Evolutionary conservation across 768 basidiomycete genomes (phyloP), one percentile per base, ranked within the genome.

Genomic region (Rhodotorula taiwanensis): DNA sequence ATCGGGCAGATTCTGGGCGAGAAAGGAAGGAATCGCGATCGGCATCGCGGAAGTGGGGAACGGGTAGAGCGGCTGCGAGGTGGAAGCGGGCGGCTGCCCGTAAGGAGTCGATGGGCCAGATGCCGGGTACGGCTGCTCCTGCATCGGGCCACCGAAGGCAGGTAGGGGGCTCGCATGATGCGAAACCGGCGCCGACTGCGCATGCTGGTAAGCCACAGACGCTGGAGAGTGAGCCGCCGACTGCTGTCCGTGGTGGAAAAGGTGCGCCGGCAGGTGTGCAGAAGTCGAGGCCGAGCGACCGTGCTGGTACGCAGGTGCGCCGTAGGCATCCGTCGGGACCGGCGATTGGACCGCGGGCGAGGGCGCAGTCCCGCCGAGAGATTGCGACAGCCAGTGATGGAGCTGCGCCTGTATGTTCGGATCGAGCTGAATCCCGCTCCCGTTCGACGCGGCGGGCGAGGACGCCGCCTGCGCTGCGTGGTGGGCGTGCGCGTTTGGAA

Each of bases 151-250:
- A 10, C 18, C 5, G 27, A 42, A 43, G 2, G 16, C 6, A 18
- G 52, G 52, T 28, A 53, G 41, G 25, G 52, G 52, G 20, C 51
- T 52, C 5, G 51, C 34, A 3, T 52, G 51, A 5, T 52, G 51
- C 27, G 52, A 53, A n/a, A 11, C n/a, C 44, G 20, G 44, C 44
- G 44, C 44, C 25, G 52, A 41, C 16, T 36, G 13, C 16, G 27
- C 9, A 4, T 53, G 41, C 18, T 27, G 13, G 11, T 9, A 53
- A 16, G 14, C 5, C 16, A 39, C 39, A 18, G 36, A 39, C 10
- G 16, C 36, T 9, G 52, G 52, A 10, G 52, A 53, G 1, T 30
- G 52, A 10, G 28, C 16, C 15, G 49, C 7, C 5, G 23, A 41
- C 39, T 10, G 45, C 8, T 9, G 1, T 18, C 39, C 20, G 41